A percentile compares a stretch with the other conserved stretches of the same genome.
phyloP scores from a whole-genome alignment of 2,329 filamentous ascomycete species.

The Botrytis fragariae region DNA sequence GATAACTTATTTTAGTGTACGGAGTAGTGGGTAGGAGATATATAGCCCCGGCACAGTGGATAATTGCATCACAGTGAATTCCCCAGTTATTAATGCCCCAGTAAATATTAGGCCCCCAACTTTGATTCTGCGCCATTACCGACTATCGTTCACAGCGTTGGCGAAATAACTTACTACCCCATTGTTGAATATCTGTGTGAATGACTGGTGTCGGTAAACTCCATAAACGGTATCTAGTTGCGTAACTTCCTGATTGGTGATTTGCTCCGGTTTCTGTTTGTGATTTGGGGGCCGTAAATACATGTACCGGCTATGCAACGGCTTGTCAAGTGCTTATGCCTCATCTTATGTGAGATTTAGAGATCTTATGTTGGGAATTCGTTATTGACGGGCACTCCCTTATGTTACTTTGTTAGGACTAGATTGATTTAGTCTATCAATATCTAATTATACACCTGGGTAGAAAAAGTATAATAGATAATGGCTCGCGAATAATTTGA shows the following conservation, averaged over 20 bases:
- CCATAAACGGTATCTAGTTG: neutral
- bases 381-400: neutral
- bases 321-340: neutral
- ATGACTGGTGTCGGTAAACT: neutral
- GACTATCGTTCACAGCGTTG: neutral
- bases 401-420: neutral
- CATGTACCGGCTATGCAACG: neutral
- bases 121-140: neutral
- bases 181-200: neutral
- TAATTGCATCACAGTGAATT: neutral
- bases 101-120: constrained; percentile 1
- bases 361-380: too few species aligned
- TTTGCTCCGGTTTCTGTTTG: neutral
- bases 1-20: neutral
- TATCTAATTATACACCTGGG: neutral
- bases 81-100: neutral
- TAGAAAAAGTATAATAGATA: neutral
- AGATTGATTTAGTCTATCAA: neutral
- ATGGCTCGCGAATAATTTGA: neutral
- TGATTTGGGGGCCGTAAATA: neutral
- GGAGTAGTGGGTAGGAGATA: neutral
- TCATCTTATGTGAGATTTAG: neutral
- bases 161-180: neutral
- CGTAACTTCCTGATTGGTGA: neutral
- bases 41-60: neutral